A percentile compares a stretch with the other conserved stretches of the same genome.
These are phyloP conservation scores for Metschnikowia cubensis DNA, from an alignment of 805 yeast genomes.

Conservation along the genomic window DNA sequence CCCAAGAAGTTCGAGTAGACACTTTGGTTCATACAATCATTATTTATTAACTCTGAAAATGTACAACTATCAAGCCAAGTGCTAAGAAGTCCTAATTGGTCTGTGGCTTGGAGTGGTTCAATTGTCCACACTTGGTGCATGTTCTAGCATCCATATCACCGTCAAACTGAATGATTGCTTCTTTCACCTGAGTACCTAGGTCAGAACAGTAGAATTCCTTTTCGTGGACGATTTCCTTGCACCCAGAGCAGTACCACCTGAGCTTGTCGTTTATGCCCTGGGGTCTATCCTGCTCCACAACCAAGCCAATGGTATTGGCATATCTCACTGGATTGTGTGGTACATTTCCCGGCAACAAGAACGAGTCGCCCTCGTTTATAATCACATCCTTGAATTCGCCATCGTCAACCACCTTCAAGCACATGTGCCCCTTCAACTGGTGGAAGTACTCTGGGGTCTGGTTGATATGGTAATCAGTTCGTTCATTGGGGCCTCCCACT, in stretches of 20 bases:
- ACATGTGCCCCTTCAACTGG: constrained; percentile 83
- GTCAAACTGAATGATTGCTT: constrained; percentile 71
- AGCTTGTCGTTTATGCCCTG: constrained; percentile 62
- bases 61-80: too few species aligned
- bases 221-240: constrained; percentile 64
- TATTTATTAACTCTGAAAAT: not conserved
- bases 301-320: constrained; percentile 82
- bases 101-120: constrained; percentile 64
- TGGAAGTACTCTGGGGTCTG: constrained; percentile 94
- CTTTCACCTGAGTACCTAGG: constrained; percentile 86
- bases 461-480: constrained; percentile 90
- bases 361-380: constrained; percentile 85
- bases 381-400: constrained; percentile 71
- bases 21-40: not conserved
- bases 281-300: constrained; percentile 90
- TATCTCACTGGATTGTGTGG: constrained; percentile 92
- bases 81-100: not conserved
- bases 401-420: constrained; percentile 67
- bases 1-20: constrained; percentile 1
- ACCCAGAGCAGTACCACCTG: constrained; percentile 82
- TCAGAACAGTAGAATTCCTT: constrained; percentile 70
- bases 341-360: constrained; percentile 73
- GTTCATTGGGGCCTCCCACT: constrained; percentile 92
- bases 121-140: constrained; percentile 69
- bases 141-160: constrained; percentile 59